A percentile compares a stretch with the other conserved stretches of the same genome.
These are phyloP conservation scores for Fusarium setosum DNA, from an alignment of 2,329 filamentous ascomycete species.

Conservation along the genomic window DNA sequence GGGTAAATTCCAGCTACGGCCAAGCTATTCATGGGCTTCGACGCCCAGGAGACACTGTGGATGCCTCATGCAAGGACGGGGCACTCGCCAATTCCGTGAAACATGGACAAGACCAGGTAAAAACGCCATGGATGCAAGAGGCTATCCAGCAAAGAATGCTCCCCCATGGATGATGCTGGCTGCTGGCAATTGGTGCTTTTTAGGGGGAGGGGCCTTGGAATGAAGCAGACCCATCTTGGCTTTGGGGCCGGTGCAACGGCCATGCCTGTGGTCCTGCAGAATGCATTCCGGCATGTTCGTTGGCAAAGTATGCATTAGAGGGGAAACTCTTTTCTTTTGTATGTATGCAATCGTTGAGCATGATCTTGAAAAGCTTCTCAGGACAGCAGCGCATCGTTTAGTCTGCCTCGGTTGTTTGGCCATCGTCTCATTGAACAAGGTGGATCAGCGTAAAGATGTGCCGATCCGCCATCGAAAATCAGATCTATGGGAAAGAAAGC, in stretches of 20 bases:
- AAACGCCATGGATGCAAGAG: conserved; percentile 10
- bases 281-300: conserved; percentile 3
- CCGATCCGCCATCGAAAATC: conserved; percentile 33
- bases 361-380: background rate
- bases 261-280: conserved; percentile 9
- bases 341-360: too few species aligned
- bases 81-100: conserved; percentile 6
- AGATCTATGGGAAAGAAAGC: conserved; percentile 32
- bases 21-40: too few species aligned
- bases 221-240: conserved; percentile 9
- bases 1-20: too few species aligned
- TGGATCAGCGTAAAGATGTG: conserved; percentile 13
- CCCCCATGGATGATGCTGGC: background rate
- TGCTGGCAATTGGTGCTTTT: conserved; percentile 22
- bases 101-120: background rate
- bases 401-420: too few species aligned
- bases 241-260: conserved; percentile 7
- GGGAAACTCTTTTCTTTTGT: background rate
- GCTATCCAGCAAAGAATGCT: background rate
- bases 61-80: conserved; percentile 15
- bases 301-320: background rate
- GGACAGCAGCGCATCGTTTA: background rate
- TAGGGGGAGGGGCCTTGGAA: conserved; percentile 21
- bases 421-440: too few species aligned
- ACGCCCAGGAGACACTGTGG: background rate